phyloP scores from a whole-genome alignment of 257 asterid species.

The Euphrasia confusa region DNA sequence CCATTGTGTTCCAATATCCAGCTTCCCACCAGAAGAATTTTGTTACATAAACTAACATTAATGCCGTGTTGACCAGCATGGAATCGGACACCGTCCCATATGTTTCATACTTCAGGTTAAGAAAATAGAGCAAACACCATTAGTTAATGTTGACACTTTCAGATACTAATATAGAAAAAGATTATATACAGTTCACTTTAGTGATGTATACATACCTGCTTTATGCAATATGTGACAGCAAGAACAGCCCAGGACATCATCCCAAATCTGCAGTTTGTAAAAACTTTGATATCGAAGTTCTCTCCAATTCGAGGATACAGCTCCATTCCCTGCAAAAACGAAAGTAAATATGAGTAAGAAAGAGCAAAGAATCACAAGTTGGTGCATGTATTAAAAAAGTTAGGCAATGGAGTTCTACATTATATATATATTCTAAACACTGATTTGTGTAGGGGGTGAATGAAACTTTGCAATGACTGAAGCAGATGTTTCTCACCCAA shows the following conservation, averaged over 20 bases:
- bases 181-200: not conserved
- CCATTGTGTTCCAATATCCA: slow-evolving; percentile 99
- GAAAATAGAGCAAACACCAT: slow-evolving; percentile 17
- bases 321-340: slow-evolving; percentile 81
- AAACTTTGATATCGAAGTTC: slow-evolving; percentile 90
- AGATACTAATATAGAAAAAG: slow-evolving; percentile 11
- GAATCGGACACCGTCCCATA: slow-evolving; percentile 76
- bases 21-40: slow-evolving; percentile 99
- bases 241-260: slow-evolving; percentile 99
- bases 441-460: not conserved
- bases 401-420: slow-evolving; percentile 24
- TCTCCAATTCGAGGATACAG: slow-evolving; percentile 96
- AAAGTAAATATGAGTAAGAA: not conserved
- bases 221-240: slow-evolving; percentile 88
- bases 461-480: slow-evolving; percentile 2
- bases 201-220: slow-evolving; percentile 52
- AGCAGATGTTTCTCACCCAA: slow-evolving; percentile 57
- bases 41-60: slow-evolving; percentile 82
- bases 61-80: slow-evolving; percentile 72
- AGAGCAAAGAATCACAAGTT: slow-evolving; percentile 18
- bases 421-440: not conserved
- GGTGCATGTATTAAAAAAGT: slow-evolving; percentile 9
- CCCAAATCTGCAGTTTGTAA: slow-evolving; percentile 96
- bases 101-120: slow-evolving; percentile 60
- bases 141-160: slow-evolving; percentile 20